Evolutionary conservation across 352 stramenopile species (phyloP), one percentile per base, ranked within the genome.

Genomic region (Phytophthora crassamura): DNA sequence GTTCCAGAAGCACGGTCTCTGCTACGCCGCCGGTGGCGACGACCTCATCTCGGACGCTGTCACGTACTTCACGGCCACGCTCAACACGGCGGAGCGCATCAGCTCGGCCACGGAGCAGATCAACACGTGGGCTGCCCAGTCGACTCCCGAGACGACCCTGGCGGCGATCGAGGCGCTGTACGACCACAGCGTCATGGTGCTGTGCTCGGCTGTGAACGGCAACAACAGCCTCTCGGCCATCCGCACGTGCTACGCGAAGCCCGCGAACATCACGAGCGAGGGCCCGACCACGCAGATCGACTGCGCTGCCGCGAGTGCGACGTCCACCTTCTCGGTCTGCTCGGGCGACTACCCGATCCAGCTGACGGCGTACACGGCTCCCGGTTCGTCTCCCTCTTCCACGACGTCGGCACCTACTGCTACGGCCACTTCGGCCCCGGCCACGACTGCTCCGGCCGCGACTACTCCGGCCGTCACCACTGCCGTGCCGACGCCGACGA

Each of bases 1-100:
- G 65, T 91, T 88, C 75, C 85, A 93, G 77, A 93, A 93, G 76
- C 85, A 93, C 69, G 85, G 85, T 5, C 66, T 91, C 40, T 93
- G 85, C 78, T 93, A 85, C 64, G 77, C 75, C 42, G 80, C 85
- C 1, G 69, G 71, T 22, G 83, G 60, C 10, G 69, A 66, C 58
- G 68, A 93, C 70, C 84, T 74, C 54, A 78, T 80, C 39, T 68
- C 79, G 30, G 75, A 72, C 9, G 78, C 85, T 7, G 78, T 80
- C 15, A 78, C 80, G 32, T 93, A 93, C 80, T 91, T 93, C 57
- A 43, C 68, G 16, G 78, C 80, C 5, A 82, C 78, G 51, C 61
- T 93, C 38, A 86, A 83, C 45, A 80, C 77, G 35, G 82, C 74
- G n/a, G 56, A 70, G 9, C 68, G 71, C 9, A 57, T 87, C 50